Conservation (phyloP, 306 rosid species). For the Cercis canadensis region DNA sequence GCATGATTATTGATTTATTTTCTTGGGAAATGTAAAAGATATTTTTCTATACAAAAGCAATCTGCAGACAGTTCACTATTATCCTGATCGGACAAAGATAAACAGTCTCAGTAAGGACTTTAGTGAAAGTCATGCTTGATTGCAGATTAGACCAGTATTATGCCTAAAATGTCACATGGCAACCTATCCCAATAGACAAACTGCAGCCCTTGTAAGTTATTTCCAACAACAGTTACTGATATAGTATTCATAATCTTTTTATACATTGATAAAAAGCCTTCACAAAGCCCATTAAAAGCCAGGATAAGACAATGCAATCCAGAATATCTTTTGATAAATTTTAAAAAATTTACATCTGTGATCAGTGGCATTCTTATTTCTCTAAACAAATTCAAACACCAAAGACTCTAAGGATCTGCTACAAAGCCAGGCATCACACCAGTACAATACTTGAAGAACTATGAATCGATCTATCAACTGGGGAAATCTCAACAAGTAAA, state of each 20-base stretch:
- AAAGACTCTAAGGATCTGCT: too few species aligned
- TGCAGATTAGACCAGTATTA: neutral
- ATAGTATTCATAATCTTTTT: neutral
- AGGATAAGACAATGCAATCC: slow-evolving; percentile 10
- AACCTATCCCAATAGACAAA: slow-evolving; percentile 12
- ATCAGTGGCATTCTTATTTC: neutral
- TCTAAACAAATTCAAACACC: neutral
- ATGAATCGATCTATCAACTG: slow-evolving; percentile 5
- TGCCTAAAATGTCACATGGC: neutral
- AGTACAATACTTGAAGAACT: slow-evolving; percentile 8
- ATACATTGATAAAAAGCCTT: neutral
- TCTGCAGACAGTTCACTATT: slow-evolving; percentile 6
- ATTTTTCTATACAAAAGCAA: neutral
- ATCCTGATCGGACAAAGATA: slow-evolving; percentile 30
- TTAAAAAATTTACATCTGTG: slow-evolving; percentile 1
- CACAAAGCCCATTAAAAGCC: neutral
- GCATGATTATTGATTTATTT: neutral
- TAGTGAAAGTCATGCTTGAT: slow-evolving; percentile 15
- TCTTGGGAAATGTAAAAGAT: neutral
- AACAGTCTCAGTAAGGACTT: slow-evolving; percentile 14
- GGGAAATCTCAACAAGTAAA: slow-evolving; percentile 14
- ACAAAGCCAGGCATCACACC: neutral
- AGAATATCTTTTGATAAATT: neutral
- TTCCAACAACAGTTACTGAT: slow-evolving; percentile 4
- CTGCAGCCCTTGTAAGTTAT: neutral